These are phyloP conservation scores for Pseudopyrenochaeta lycopersici DNA, from an alignment of 2,329 filamentous ascomycete species.

Conservation along the genomic window DNA sequence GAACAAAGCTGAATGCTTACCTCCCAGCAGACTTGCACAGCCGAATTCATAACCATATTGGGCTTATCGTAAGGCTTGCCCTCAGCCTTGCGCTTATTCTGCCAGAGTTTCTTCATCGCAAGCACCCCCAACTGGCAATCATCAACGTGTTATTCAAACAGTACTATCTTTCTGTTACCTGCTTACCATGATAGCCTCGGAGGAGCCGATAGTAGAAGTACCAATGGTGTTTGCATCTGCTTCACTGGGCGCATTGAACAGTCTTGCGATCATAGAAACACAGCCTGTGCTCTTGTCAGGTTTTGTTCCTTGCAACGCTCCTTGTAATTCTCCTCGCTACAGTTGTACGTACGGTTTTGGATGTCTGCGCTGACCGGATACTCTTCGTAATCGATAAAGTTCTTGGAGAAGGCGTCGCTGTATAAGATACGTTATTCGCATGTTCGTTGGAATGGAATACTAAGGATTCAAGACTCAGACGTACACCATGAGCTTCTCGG, in stretches of 20 bases:
- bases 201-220: slow-evolving; percentile 88
- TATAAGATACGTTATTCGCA: slow-evolving; percentile 8
- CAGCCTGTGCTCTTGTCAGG: slow-evolving; percentile 29
- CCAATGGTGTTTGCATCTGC: slow-evolving; percentile 75
- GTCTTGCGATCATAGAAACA: slow-evolving; percentile 69
- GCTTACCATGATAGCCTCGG: slow-evolving; percentile 72
- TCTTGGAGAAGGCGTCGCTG: slow-evolving; percentile 84
- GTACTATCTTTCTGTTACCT: neutral
- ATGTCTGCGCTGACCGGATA: slow-evolving; percentile 62
- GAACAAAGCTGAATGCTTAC: slow-evolving; percentile 3
- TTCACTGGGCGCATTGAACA: slow-evolving; percentile 80
- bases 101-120: slow-evolving; percentile 96
- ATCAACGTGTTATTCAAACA: slow-evolving; percentile 5
- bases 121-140: slow-evolving; percentile 69
- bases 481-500: slow-evolving; percentile 87
- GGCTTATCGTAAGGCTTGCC: slow-evolving; percentile 83
- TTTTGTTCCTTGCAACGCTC: neutral
- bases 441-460: neutral
- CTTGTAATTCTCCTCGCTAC: no score
- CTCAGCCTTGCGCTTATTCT: slow-evolving; percentile 81
- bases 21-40: slow-evolving; percentile 97
- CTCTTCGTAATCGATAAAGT: slow-evolving; percentile 72
- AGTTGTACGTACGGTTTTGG: slow-evolving; percentile 78
- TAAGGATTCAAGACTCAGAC: slow-evolving; percentile 53
- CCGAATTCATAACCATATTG: slow-evolving; percentile 95